Conservation (phyloP, 1,284 basidiomycete species). For the Leccinum griseonigrum region DNA sequence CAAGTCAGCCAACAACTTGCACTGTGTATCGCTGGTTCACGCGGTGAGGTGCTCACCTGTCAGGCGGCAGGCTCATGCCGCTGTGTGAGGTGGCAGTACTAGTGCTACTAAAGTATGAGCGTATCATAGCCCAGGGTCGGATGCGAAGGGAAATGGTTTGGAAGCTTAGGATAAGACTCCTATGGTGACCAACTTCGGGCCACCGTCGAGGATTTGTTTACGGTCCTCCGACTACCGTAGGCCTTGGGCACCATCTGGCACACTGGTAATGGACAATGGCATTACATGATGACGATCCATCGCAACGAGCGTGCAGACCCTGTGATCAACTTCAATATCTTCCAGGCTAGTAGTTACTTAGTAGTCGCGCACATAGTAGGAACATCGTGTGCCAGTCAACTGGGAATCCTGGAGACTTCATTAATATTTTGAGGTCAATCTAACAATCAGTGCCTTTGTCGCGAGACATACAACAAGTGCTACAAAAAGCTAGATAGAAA, state of each 20-base stretch:
- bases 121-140: neutral
- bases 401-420: neutral
- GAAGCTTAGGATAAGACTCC: neutral
- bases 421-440: neutral
- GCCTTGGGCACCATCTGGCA: no score
- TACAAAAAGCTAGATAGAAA: conserved; percentile 12
- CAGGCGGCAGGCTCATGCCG: neutral
- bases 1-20: neutral
- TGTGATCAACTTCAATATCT: no score
- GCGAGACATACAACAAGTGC: conserved; percentile 10
- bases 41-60: neutral
- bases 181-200: no score
- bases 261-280: no score
- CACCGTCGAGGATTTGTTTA: no score
- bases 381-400: neutral
- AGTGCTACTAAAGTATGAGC: neutral
- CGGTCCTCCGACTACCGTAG: no score
- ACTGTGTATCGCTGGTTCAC: neutral
- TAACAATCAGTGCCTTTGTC: conserved; percentile 6
- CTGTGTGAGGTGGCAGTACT: neutral
- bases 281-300: no score
- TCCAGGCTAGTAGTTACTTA: no score
- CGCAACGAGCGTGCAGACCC: no score
- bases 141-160: neutral
- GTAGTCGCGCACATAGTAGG: no score